These are phyloP conservation scores for Straminergon stramineum DNA, from an alignment of 225 moss, liverwort and hornwort species.

Conservation along the genomic window DNA sequence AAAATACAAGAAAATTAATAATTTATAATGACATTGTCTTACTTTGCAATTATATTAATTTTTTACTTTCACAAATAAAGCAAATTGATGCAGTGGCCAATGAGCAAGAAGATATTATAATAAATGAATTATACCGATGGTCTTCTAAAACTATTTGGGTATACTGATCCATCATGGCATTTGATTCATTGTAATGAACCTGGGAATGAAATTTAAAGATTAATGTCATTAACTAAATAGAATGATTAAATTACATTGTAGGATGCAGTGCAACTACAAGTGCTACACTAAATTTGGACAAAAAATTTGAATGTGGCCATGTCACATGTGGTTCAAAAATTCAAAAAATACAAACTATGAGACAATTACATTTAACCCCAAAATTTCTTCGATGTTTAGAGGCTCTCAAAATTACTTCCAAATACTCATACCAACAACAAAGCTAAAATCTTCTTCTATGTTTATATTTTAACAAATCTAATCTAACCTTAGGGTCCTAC, in stretches of 20 bases:
- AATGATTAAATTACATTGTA: not conserved
- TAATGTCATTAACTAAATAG: too few species aligned
- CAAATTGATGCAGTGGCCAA: too few species aligned
- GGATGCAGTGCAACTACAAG: not conserved
- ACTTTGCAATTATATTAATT: too few species aligned
- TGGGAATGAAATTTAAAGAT: too few species aligned
- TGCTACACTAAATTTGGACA: not conserved
- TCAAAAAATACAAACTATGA: not conserved
- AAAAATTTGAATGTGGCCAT: not conserved
- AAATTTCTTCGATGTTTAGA: not conserved
- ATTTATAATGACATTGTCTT: too few species aligned
- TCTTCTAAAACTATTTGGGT: too few species aligned
- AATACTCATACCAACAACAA: not conserved
- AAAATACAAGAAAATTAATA: too few species aligned
- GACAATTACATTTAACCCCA: not conserved
- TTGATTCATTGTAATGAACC: too few species aligned
- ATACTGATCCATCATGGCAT: too few species aligned
- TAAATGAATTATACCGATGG: too few species aligned
- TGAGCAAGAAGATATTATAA: too few species aligned
- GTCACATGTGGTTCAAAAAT: not conserved
- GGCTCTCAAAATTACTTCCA: not conserved
- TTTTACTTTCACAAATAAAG: too few species aligned
- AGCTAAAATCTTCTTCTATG: not conserved
- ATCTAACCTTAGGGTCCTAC: not conserved
- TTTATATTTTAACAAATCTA: not conserved